Base-by-base conservation (phyloP, 2,329 filamentous ascomycete genomes). In the Trematosphaeria pertusa region DNA sequence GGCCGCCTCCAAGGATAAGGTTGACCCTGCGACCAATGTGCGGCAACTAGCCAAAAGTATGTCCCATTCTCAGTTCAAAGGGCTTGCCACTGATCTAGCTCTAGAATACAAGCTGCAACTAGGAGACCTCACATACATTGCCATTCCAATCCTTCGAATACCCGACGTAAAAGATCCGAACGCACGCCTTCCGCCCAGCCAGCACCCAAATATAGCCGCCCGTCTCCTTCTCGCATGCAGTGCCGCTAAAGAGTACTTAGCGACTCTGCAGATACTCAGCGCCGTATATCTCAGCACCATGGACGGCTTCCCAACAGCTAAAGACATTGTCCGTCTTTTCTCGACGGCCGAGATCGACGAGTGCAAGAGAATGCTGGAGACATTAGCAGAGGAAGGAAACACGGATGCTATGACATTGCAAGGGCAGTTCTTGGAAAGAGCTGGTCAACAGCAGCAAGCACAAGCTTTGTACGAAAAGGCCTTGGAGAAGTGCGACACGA, bases 191-290 rank as follows among this genome's bases (percentile, higher is more conserved):
- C 62, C 65, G 10, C 60, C 63, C 39, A 64, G 57, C 22, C 53
- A 56, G 24, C 55, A 71, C 35, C 56, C 57, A 26, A 14, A 48
- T 1, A 52, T 58, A 14, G 49, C 60, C 5, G 43, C 26, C 4
- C 22, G 49, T 0, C 34, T 72, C 11, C 54, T 71, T 3, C 46
- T 69, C 32, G 67, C 60, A 9, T 67, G 64, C 46, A 62, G 58
- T 7, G 56, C 61, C 11, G 57, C 57, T n/a, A 48, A 52, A 38
- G 68, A 71, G 4, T 51, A 58, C 2, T 44, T 61, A 5, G 62
- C 69, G 7, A 60, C 63, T 9, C 50, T 68, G 6, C 62, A 67
- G 39, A 55, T 70, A 30, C 34, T 69, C 21, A 58, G 50, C n/a
- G 61, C 59, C 15, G 51, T 65, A 12, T 59, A 64, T 43, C 47